Percentiles rank a stretch among this genome's conserved stretches.
Conservation (phyloP, 148 eudicot genomes). For the Rhododendron williamsianum region DNA sequence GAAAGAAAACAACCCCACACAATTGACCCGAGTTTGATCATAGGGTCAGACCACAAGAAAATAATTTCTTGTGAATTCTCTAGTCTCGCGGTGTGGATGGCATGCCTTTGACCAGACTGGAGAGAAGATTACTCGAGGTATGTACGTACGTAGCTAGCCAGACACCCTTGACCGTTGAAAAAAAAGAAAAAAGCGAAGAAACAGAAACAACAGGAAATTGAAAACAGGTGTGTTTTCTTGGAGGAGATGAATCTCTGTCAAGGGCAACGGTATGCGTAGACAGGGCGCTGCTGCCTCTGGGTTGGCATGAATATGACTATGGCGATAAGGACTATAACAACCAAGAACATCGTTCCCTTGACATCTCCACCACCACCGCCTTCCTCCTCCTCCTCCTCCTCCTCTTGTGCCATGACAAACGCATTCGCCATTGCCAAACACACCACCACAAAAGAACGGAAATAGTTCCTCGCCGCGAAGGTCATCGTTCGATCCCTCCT, state of each 20-base stretch:
- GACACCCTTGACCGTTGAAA: not conserved
- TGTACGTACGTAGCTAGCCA: no score
- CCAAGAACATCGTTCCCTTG: not conserved
- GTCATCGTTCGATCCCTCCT: not conserved
- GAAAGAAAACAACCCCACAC: not conserved
- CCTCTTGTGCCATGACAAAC: not conserved
- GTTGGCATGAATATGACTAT: not conserved
- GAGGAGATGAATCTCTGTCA: not conserved
- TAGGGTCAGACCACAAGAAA: no score
- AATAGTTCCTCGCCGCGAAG: not conserved
- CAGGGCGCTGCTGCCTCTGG: not conserved
- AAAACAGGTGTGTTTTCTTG: not conserved
- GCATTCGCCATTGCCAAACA: not conserved
- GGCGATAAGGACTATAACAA: not conserved
- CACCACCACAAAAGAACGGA: not conserved
- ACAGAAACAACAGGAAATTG: not conserved
- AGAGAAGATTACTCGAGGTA: no score
- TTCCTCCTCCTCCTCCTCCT: not conserved
- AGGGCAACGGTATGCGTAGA: not conserved
- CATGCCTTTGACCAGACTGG: not conserved
- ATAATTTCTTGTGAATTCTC: not conserved
- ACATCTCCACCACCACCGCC: not conserved
- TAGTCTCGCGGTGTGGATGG: no score
- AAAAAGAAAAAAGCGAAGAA: not conserved
- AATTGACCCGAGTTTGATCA: not conserved